These are phyloP conservation scores for Mycena chlorophos DNA, from an alignment of 768 basidiomycete species.

Conservation along the genomic window DNA sequence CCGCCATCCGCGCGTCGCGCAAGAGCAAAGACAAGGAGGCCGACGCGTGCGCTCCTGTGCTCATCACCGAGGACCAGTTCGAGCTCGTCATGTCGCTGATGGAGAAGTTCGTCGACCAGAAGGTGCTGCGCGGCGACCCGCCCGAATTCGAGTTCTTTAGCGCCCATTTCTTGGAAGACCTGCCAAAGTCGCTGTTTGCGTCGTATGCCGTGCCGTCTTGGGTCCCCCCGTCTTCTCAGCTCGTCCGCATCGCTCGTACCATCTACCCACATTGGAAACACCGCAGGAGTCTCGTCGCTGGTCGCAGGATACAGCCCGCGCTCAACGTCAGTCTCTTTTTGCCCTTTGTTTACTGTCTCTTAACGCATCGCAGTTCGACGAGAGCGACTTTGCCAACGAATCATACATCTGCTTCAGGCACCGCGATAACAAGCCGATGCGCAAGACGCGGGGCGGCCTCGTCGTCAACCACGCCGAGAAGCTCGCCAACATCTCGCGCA, in stretches of 20 bases:
- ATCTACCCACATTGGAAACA: conserved; percentile 92
- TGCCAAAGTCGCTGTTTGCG: conserved; percentile 67
- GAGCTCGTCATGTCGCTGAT: conserved; percentile 94
- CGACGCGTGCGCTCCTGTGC: conserved; percentile 60
- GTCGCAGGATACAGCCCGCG: conserved; percentile 81
- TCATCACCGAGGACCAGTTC: conserved; percentile 87
- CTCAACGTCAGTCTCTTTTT: conserved; percentile 67
- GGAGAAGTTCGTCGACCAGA: conserved; percentile 88
- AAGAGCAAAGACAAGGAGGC: conserved; percentile 87
- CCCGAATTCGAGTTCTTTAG: conserved; percentile 71
- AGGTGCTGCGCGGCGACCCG: conserved; percentile 71
- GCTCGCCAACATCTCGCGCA: conserved; percentile 74
- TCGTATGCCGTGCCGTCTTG: conserved; percentile 65
- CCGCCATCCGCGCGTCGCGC: conserved; percentile 53
- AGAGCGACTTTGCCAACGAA: conserved; percentile 84
- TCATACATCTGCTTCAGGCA: conserved; percentile 97
- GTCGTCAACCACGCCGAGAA: conserved; percentile 78
- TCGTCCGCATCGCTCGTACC: conserved; percentile 68
- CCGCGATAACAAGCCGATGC: conserved; percentile 88
- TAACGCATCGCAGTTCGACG: conserved; percentile 62
- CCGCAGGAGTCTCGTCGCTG: conserved; percentile 75
- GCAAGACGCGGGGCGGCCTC: conserved; percentile 93
- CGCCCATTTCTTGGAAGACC: conserved; percentile 56
- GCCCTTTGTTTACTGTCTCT: background rate
- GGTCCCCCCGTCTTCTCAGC: conserved; percentile 60